These are phyloP conservation scores for Apiospora arundinis DNA, from an alignment of 2,329 filamentous ascomycete species.

Conservation along the genomic window DNA sequence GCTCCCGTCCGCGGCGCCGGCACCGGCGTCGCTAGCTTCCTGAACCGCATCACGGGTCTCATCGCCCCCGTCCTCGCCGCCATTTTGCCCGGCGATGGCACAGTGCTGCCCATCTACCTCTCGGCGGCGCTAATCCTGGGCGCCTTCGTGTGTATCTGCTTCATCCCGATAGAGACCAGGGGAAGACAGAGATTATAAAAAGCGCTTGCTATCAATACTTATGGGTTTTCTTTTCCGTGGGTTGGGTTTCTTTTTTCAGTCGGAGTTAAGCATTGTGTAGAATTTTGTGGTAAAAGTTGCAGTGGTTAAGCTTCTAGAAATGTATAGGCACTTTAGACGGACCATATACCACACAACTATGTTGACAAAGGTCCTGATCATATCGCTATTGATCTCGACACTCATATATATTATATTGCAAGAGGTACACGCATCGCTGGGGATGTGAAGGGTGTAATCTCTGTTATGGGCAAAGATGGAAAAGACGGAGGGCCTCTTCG, in stretches of 20 bases:
- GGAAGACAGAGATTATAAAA: constrained; percentile 58
- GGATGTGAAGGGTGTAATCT: background rate
- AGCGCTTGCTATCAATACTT: background rate
- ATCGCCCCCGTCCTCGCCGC: constrained; percentile 73
- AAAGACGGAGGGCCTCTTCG: background rate
- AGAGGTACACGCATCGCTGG: background rate
- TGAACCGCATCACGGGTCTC: constrained; percentile 72
- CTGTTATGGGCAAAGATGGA: background rate
- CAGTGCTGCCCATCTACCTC: constrained; percentile 63
- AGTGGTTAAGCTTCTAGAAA: background rate
- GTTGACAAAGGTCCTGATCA: background rate
- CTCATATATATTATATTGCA: background rate
- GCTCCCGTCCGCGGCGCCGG: constrained; percentile 75
- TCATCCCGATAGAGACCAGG: constrained; percentile 69
- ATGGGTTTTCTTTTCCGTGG: background rate
- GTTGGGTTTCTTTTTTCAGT: no score
- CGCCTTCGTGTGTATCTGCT: constrained; percentile 64
- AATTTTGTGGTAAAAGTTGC: background rate
- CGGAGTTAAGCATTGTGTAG: background rate
- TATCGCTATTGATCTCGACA: background rate
- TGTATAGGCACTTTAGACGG: background rate
- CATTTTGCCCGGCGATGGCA: constrained; percentile 62
- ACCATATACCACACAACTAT: background rate
- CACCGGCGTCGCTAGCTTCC: constrained; percentile 73
- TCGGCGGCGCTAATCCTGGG: constrained; percentile 62